Percentiles rank a stretch among this genome's conserved stretches.
Evolutionary conservation across 371 early-diverging fungal species (phyloP).

Genomic region (Parasitella parasitica): DNA sequence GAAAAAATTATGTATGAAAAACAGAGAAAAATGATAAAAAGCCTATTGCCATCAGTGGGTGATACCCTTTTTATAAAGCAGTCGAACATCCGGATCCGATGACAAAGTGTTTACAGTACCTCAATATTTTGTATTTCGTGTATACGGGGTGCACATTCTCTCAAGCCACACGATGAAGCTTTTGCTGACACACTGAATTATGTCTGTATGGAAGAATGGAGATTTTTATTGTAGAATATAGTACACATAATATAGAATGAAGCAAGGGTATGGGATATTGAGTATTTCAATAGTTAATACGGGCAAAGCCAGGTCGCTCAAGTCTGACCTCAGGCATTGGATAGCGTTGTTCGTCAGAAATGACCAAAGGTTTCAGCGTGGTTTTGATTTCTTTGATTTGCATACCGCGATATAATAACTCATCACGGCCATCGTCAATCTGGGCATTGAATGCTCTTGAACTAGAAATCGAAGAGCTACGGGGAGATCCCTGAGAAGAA

Average conservation of each 20-base stretch:
- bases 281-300: constrained; percentile 37
- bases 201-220: background rate
- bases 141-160: too few species aligned
- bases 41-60: too few species aligned
- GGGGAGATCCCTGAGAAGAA: constrained; percentile 13
- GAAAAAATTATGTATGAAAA: background rate
- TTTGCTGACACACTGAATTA: too few species aligned
- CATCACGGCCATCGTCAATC: constrained; percentile 43
- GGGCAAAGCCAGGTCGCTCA: constrained; percentile 49
- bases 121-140: too few species aligned
- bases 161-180: too few species aligned
- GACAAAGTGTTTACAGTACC: too few species aligned
- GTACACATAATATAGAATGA: background rate
- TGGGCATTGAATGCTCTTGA: background rate
- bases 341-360: constrained; percentile 38
- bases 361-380: constrained; percentile 48
- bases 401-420: constrained; percentile 48
- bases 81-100: too few species aligned
- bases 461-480: background rate
- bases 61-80: background rate
- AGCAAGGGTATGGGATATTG: constrained; percentile 2
- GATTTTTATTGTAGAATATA: background rate
- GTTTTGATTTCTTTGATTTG: constrained; percentile 54
- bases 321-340: constrained; percentile 46
- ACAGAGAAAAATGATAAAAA: background rate